phyloP scores from a whole-genome alignment of 768 basidiomycete species.

The Phlebiopsis gigantea region DNA sequence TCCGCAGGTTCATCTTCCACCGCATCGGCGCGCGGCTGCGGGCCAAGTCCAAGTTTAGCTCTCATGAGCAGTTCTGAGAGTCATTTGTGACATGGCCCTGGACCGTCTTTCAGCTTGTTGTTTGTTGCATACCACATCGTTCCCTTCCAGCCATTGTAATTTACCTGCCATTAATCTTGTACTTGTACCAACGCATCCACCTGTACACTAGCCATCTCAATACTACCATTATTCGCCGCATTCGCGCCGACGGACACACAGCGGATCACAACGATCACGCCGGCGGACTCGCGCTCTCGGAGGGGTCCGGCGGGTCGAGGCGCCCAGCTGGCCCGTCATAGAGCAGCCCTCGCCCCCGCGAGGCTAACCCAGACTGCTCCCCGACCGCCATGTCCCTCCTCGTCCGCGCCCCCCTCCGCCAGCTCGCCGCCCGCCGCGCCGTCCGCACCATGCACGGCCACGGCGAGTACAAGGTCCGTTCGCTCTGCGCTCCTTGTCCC shows the following conservation, averaged over 20 bases:
- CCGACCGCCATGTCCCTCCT: slow-evolving; percentile 20
- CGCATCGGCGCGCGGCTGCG: slow-evolving; percentile 41
- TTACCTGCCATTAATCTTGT: too few species aligned
- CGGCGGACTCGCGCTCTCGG: slow-evolving; percentile 2
- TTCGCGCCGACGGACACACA: too few species aligned
- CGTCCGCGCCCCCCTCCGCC: slow-evolving; percentile 21
- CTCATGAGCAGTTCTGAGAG: too few species aligned
- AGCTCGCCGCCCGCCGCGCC: slow-evolving; percentile 20
- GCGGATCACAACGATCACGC: not conserved
- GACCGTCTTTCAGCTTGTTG: not conserved
- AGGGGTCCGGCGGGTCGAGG: not conserved
- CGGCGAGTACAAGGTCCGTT: slow-evolving; percentile 11
- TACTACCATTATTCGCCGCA: too few species aligned
- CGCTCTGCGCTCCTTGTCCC: not conserved
- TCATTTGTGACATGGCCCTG: not conserved
- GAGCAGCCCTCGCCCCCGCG: too few species aligned
- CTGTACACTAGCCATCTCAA: too few species aligned
- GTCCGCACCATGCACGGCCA: slow-evolving; percentile 13
- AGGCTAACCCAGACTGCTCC: not conserved
- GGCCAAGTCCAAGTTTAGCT: slow-evolving; percentile 26
- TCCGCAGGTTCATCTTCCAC: slow-evolving; percentile 41
- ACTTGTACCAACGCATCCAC: too few species aligned
- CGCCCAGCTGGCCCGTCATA: not conserved
- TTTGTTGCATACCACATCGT: not conserved
- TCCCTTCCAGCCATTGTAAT: too few species aligned